Base-by-base conservation (phyloP, 306 rosid species). In the Quercus mongolica region DNA sequence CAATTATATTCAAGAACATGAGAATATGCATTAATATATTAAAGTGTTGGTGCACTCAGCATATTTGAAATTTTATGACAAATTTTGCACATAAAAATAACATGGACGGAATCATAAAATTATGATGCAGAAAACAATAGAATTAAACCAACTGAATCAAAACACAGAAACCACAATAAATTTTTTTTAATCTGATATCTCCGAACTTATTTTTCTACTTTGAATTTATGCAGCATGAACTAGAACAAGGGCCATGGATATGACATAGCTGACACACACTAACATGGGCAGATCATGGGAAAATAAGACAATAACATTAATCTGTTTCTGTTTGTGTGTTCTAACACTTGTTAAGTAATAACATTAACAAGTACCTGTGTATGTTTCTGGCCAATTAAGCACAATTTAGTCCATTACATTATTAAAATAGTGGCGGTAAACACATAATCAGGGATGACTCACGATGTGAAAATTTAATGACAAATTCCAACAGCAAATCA, bases 1-100 rank as follows among this genome's bases (percentile, higher is more conserved):
- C 99, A 92, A 79, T 90, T 94, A 76, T 97, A 95, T 84, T 94
- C 99, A 78, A 94, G 86, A 83, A 94, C 99, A 97, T 90, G 88
- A 63, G 31, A 84, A 54, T 55, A 55, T 14, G 20, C 25, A 64
- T 78, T 76, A 44, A 80, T n/a, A 55, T 79, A 64, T 25, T 23
- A 25, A 26, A 76, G 78, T 26, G 55, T 33, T 33, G 72, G 63
- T 55, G 41, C 13, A 26, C 23, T 79, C n/a, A 61, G 46, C 55
- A 19, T 25, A 3, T 18, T 33, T 5, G 7, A 33, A 33, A 33
- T 33, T 33, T 33, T 33, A 33, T 33, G 38, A 33, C 38, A 33
- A 33, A 33, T 33, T 33, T 33, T 1, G 1, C 38, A 33, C 38
- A 33, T 33, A 33, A 33, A 33, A 33, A 33, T 33, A 5, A 5